Conservation (phyloP, 2,329 filamentous ascomycete species). For the Plenodomus biglobosus region DNA sequence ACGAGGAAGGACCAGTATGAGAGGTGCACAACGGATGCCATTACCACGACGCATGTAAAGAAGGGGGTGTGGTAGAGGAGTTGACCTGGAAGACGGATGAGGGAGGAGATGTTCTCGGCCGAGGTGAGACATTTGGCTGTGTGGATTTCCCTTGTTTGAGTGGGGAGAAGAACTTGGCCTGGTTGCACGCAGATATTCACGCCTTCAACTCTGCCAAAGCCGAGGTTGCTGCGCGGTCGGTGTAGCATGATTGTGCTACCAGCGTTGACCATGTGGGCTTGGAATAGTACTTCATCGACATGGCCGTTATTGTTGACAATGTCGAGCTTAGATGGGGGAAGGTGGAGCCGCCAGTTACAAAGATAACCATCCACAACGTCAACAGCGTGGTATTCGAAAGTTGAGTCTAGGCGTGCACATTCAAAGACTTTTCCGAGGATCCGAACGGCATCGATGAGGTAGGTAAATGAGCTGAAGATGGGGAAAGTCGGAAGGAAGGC, state of each 20-base stretch:
- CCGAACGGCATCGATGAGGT: constrained; percentile 77
- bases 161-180: constrained; percentile 52
- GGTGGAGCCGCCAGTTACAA: constrained; percentile 76
- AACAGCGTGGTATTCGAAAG: constrained; percentile 50
- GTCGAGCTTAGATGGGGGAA: constrained; percentile 71
- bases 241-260: constrained; percentile 50
- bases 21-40: constrained; percentile 48
- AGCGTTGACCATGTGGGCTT: constrained; percentile 74
- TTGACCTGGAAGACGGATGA: constrained; percentile 72
- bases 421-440: constrained; percentile 76
- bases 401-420: constrained; percentile 40
- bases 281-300: constrained; percentile 88
- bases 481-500: constrained; percentile 67
- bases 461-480: constrained; percentile 80
- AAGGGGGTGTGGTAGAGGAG: constrained; percentile 66
- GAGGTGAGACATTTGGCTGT: constrained; percentile 79
- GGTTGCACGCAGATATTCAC: constrained; percentile 67
- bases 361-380: constrained; percentile 62
- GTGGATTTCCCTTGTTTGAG: constrained; percentile 60
- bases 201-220: constrained; percentile 41
- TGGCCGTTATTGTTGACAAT: constrained; percentile 65
- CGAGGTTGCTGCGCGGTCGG: constrained; percentile 43
- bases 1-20: constrained; percentile 69
- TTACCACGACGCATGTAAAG: constrained; percentile 46
- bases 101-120: constrained; percentile 73